phyloP scores from a whole-genome alignment of 2,329 filamentous ascomycete genomes.

The Trichoderma sp. region DNA sequence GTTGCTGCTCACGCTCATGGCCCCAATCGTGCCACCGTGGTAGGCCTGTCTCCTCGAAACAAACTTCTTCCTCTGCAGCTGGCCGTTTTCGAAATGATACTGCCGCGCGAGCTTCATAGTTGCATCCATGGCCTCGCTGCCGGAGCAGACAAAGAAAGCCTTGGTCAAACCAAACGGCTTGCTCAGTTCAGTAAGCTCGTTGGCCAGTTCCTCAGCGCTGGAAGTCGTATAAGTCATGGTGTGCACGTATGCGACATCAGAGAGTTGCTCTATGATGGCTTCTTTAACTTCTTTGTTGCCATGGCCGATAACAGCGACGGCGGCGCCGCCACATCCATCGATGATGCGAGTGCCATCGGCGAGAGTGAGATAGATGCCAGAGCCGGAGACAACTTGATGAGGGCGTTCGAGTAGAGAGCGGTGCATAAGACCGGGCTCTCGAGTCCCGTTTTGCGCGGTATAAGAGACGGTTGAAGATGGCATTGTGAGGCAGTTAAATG shows the following conservation, averaged over 20 bases:
- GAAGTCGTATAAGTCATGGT: slow-evolving; percentile 51
- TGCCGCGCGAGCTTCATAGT: slow-evolving; percentile 55
- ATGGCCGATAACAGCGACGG: slow-evolving; percentile 62
- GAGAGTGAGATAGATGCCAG: slow-evolving; percentile 44
- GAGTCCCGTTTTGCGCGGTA: not conserved
- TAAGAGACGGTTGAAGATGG: not conserved
- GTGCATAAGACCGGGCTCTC: slow-evolving; percentile 39
- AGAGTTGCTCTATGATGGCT: slow-evolving; percentile 63
- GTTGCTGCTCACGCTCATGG: slow-evolving; percentile 68
- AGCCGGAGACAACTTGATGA: slow-evolving; percentile 48
- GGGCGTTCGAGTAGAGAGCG: slow-evolving; percentile 41
- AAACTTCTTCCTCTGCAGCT: slow-evolving; percentile 44
- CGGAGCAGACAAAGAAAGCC: slow-evolving; percentile 43
- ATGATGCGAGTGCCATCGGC: slow-evolving; percentile 52
- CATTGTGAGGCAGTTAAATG: not conserved
- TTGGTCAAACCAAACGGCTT: slow-evolving; percentile 44
- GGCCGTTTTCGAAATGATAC: slow-evolving; percentile 49
- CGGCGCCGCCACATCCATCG: slow-evolving; percentile 74
- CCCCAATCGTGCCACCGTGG: slow-evolving; percentile 61
- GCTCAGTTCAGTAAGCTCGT: slow-evolving; percentile 43
- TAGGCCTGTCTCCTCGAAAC: slow-evolving; percentile 51
- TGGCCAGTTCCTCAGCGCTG: slow-evolving; percentile 47
- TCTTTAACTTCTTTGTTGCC: slow-evolving; percentile 62
- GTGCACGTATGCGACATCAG: slow-evolving; percentile 54
- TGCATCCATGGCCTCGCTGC: slow-evolving; percentile 51